Percentiles rank a stretch among this genome's conserved stretches.
Evolutionary conservation across 2,329 filamentous ascomycete genomes (phyloP).

Genomic region (Xylaria arbuscula): DNA sequence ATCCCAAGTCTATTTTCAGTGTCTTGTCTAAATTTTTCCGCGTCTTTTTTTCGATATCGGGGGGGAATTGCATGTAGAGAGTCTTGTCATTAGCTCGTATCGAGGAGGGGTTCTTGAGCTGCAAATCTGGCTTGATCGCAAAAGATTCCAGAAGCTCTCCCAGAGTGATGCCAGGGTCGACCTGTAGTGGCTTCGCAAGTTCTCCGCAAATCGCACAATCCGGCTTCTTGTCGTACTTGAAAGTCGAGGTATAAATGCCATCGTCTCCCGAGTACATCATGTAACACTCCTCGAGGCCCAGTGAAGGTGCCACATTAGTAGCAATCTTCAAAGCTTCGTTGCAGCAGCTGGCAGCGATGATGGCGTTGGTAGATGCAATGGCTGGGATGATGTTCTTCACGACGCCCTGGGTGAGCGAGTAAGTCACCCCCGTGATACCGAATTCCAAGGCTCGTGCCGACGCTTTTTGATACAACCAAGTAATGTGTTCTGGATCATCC

Average conservation of each 20-base stretch:
- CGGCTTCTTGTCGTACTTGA: slow-evolving; percentile 91
- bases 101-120: slow-evolving; percentile 88
- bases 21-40: slow-evolving; percentile 83
- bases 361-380: slow-evolving; percentile 96
- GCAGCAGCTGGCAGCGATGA: slow-evolving; percentile 94
- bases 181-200: slow-evolving; percentile 77
- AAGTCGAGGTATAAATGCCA: slow-evolving; percentile 96
- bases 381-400: slow-evolving; percentile 99
- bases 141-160: slow-evolving; percentile 87
- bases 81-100: slow-evolving; percentile 82
- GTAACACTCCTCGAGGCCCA: slow-evolving; percentile 86
- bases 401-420: slow-evolving; percentile 94
- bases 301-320: slow-evolving; percentile 80
- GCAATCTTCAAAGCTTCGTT: slow-evolving; percentile 97
- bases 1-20: slow-evolving; percentile 72
- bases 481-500: slow-evolving; percentile 95
- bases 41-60: slow-evolving; percentile 84
- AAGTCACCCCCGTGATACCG: slow-evolving; percentile 91
- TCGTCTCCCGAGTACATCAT: slow-evolving; percentile 99
- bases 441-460: slow-evolving; percentile 85
- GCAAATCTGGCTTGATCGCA: slow-evolving; percentile 84
- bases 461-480: slow-evolving; percentile 93
- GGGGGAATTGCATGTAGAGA: slow-evolving; percentile 88
- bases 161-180: slow-evolving; percentile 78
- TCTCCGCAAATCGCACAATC: slow-evolving; percentile 96